Base-by-base conservation (phyloP, 805 yeast genomes). In the Barnettozyma sp. region DNA sequence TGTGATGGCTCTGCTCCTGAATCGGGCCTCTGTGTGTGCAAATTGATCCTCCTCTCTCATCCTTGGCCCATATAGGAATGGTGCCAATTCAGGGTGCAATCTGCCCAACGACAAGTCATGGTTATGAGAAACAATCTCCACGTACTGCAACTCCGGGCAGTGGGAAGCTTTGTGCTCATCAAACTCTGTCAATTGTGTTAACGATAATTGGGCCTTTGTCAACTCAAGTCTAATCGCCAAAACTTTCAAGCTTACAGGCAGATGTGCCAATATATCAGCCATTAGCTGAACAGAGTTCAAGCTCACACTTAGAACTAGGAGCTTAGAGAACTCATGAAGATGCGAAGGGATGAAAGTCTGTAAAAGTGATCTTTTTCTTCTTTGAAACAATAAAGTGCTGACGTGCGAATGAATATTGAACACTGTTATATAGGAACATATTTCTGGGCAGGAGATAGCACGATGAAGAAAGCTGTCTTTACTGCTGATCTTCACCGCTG, bases 21-120 rank as follows among this genome's bases (percentile, higher is more conserved):
- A 4, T n/a, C 33, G 33, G 2, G 22, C n/a, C 2, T 16, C 7
- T 9, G 24, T 22, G 7, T 22, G 27, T 22, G 19, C 13, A 7
- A 28, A 22, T 13, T 38, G 14, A 5, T n/a, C 14, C 14, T 42
- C 43, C 14, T 42, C 43, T n/a, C 36, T 20, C 7, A 25, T 25
- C 3, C n/a, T 10, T 4, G 16, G 6, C 3, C 22, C 4, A 24
- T 36, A 35, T 9, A 19, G 26, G 15, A 20, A 39, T 7, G 17
- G 30, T 7, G 38, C 34, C 7, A 43, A 22, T 22, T 41, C 45
- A 17, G 47, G 47, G 28, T 44, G 48, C 3, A 35, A 16, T 26
- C 35, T 40, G 4, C 26, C 30, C 6, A 32, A 22, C 10, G 13
- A 22, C 5, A 42, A 23, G 6, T 35, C 37, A 22, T 18, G 24